These are phyloP conservation scores for Pseudogymnoascus verrucosus DNA, from an alignment of 2,329 filamentous ascomycete species.

Conservation along the genomic window DNA sequence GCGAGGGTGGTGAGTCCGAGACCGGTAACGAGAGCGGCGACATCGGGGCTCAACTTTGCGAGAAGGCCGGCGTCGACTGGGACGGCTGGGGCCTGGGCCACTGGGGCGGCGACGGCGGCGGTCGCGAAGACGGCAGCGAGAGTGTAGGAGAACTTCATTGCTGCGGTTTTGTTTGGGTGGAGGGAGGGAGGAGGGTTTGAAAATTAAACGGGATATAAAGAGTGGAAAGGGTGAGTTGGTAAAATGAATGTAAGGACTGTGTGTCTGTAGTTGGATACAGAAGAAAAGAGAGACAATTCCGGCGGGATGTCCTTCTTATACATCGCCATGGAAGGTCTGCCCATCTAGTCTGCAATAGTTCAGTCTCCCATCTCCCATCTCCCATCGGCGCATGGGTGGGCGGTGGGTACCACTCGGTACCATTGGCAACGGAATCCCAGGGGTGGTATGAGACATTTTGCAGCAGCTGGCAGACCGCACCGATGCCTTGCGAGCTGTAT, in stretches of 20 bases:
- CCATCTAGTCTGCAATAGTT: not conserved
- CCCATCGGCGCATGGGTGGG: not conserved
- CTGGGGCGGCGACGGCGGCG: not conserved
- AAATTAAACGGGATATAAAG: not conserved
- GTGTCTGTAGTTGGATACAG: not conserved
- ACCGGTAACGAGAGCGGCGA: not conserved
- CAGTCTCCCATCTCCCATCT: not conserved
- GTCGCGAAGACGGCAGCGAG: slow-evolving; percentile 3
- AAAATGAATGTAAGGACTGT: slow-evolving; percentile 6
- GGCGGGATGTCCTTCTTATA: not conserved
- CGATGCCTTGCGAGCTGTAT: not conserved
- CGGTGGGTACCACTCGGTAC: not conserved
- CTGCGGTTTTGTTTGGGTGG: not conserved
- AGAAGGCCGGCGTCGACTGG: not conserved
- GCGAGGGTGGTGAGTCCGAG: not conserved
- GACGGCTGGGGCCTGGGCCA: not conserved
- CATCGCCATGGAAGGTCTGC: not conserved
- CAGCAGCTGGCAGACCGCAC: not conserved
- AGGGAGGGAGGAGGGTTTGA: not conserved
- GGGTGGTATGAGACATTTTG: not conserved
- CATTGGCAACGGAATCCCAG: not conserved
- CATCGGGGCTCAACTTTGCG: not conserved
- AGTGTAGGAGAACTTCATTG: slow-evolving; percentile 3
- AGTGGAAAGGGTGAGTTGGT: not conserved
- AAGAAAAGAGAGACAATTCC: not conserved